Evolutionary conservation across 306 rosid species (phyloP).

Genomic region (Comarum palustre): DNA sequence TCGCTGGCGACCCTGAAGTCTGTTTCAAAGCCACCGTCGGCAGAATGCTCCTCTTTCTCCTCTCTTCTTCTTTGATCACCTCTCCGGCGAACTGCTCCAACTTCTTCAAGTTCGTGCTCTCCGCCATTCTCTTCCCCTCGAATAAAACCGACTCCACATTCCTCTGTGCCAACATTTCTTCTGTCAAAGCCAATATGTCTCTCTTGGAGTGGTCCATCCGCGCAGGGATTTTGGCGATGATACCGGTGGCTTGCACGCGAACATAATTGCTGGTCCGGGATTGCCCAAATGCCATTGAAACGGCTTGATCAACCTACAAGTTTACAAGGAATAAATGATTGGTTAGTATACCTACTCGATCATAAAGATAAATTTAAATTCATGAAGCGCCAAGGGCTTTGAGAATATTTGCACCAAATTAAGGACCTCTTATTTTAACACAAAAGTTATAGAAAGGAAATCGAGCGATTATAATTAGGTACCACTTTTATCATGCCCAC

Average conservation of each 20-base stretch:
- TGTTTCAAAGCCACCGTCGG: constrained; percentile 68
- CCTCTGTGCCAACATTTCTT: constrained; percentile 64
- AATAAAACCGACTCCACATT: constrained; percentile 73
- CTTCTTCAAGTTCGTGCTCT: constrained; percentile 62
- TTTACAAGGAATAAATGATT: constrained; percentile 20
- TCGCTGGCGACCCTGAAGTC: constrained; percentile 59
- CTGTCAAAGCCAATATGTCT: constrained; percentile 46
- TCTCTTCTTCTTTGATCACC: constrained; percentile 65
- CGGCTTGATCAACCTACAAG: constrained; percentile 86
- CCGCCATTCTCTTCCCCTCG: constrained; percentile 61
- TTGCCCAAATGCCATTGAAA: constrained; percentile 84
- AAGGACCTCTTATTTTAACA: constrained; percentile 3
- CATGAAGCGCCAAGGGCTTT: constrained; percentile 13
- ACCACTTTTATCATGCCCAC: constrained; percentile 19
- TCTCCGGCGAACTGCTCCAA: constrained; percentile 60
- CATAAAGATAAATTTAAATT: constrained; percentile 1
- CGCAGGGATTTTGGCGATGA: constrained; percentile 19
- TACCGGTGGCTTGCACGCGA: constrained; percentile 60
- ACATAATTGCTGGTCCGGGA: constrained; percentile 58
- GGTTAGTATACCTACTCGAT: constrained; percentile 23
- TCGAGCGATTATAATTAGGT: constrained; percentile 19
- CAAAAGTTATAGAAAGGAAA: not conserved
- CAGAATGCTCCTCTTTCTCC: constrained; percentile 64
- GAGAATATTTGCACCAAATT: constrained; percentile 7
- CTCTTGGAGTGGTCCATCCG: constrained; percentile 15